A percentile compares a stretch with the other conserved stretches of the same genome.
Conservation (phyloP, 192 early-diverging fungal genomes). For the Backusella sp. region DNA sequence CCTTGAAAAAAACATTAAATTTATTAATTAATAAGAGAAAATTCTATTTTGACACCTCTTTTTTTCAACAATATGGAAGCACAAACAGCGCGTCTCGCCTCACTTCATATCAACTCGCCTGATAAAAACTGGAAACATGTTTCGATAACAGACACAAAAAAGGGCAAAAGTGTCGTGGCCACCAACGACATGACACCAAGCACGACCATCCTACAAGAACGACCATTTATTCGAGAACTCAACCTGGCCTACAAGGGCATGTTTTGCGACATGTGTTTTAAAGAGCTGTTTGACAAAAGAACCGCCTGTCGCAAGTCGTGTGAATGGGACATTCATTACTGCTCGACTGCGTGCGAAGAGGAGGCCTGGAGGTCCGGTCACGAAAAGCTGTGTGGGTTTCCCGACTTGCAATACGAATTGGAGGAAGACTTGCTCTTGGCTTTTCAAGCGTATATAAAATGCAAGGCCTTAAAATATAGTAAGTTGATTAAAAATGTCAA, state of each 20-base stretch:
- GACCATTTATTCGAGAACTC: constrained; percentile 2
- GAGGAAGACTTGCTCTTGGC: neutral
- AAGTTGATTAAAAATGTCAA: neutral
- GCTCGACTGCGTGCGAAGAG: neutral
- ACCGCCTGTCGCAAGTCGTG: neutral
- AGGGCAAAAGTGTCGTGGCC: neutral
- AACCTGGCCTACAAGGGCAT: neutral
- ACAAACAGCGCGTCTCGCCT: neutral
- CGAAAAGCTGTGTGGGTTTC: constrained; percentile 7
- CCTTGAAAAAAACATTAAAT: neutral
- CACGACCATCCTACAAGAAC: constrained; percentile 1
- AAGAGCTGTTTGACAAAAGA: neutral
- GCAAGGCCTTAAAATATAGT: neutral
- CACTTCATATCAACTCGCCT: neutral
- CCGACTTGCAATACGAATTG: neutral
- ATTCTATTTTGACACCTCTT: neutral
- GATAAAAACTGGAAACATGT: neutral
- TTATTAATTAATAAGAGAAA: neutral
- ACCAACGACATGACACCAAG: neutral
- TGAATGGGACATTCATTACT: constrained; percentile 8
- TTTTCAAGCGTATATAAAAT: constrained; percentile 9
- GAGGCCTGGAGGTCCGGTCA: neutral
- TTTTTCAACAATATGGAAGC: neutral
- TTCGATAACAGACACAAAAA: neutral
- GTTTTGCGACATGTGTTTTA: constrained; percentile 14